phyloP scores from a whole-genome alignment of 768 basidiomycete species.

The Phanerochaete carnosa region DNA sequence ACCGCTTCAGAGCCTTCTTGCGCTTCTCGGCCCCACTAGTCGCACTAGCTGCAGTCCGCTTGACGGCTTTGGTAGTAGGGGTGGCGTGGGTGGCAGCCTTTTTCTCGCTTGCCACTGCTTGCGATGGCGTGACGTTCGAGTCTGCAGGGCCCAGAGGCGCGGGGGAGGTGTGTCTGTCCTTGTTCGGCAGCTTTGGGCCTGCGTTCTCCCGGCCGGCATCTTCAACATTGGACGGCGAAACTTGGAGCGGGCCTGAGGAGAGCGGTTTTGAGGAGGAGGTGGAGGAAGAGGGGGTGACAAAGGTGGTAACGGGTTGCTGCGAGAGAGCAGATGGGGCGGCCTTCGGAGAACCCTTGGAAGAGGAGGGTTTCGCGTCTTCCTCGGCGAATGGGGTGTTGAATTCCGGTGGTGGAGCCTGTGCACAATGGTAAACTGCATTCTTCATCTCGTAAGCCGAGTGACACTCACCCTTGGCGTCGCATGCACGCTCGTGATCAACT shows the following conservation, averaged over 20 bases:
- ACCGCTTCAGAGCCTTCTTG: slow-evolving; percentile 83
- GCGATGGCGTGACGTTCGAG: slow-evolving; percentile 49
- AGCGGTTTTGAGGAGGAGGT: slow-evolving; percentile 22
- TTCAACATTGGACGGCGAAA: slow-evolving; percentile 34
- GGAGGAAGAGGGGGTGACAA: slow-evolving; percentile 34
- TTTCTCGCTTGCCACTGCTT: slow-evolving; percentile 18
- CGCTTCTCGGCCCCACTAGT: slow-evolving; percentile 70
- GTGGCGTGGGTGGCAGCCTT: slow-evolving; percentile 27
- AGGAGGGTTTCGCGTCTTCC: slow-evolving; percentile 49
- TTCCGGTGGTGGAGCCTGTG: not conserved
- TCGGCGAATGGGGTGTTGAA: slow-evolving; percentile 51
- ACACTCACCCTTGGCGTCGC: slow-evolving; percentile 69
- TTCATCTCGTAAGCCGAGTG: not conserved
- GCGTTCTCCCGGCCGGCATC: not conserved
- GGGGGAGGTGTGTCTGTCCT: slow-evolving; percentile 66
- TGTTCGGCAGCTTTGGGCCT: slow-evolving; percentile 24
- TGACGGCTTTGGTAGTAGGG: slow-evolving; percentile 54
- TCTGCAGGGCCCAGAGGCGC: slow-evolving; percentile 71
- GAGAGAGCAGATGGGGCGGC: slow-evolving; percentile 12
- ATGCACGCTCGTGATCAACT: slow-evolving; percentile 87
- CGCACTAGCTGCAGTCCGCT: slow-evolving; percentile 55
- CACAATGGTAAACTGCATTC: not conserved
- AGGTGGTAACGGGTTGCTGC: slow-evolving; percentile 28
- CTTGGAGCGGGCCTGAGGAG: slow-evolving; percentile 33
- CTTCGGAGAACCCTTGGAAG: slow-evolving; percentile 15